A percentile compares a stretch with the other conserved stretches of the same genome.
phyloP scores from a whole-genome alignment of 2,329 filamentous ascomycete genomes.

The Mariannaea sp. region DNA sequence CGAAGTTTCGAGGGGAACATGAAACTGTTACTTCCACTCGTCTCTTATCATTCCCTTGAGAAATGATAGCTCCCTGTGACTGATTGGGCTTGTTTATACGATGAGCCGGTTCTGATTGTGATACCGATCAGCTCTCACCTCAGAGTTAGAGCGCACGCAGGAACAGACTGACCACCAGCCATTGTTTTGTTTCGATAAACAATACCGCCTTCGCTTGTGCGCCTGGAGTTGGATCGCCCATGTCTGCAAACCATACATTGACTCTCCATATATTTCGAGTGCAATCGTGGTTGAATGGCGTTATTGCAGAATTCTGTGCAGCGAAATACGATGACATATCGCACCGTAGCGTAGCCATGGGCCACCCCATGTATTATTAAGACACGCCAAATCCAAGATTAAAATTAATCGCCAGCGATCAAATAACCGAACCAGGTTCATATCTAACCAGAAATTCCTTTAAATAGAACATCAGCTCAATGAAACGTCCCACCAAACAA shows the following conservation, averaged over 20 bases:
- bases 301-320: no score
- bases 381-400: background rate
- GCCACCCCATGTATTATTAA: background rate
- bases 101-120: no score
- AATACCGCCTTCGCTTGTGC: background rate
- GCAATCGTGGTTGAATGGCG: no score
- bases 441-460: background rate
- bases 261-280: no score
- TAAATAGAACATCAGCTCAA: background rate
- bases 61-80: background rate
- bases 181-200: background rate
- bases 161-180: background rate
- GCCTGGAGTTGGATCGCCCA: background rate
- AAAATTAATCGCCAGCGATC: background rate
- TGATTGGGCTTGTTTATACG: background rate
- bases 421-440: background rate
- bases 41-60: background rate
- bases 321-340: background rate
- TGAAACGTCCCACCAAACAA: background rate
- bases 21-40: constrained; percentile 3
- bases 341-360: background rate
- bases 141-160: no score
- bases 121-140: no score
- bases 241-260: background rate
- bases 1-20: constrained; percentile 20